Evolutionary conservation across 2,329 filamentous ascomycete species (phyloP).

Genomic region (Aspergillus fijiensis): DNA sequence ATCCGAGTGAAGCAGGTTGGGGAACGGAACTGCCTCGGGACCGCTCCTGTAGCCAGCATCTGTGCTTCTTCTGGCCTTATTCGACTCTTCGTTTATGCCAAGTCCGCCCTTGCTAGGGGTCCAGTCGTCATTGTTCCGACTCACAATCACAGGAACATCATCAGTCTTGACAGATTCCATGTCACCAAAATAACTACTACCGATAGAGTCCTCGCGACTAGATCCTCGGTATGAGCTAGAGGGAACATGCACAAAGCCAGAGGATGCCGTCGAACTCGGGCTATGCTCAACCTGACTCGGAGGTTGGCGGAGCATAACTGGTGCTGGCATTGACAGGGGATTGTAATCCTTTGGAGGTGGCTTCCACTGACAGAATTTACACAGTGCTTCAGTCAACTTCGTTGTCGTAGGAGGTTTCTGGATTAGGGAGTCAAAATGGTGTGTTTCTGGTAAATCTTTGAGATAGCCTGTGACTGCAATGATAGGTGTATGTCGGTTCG

Average conservation of each 20-base stretch:
- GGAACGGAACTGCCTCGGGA: constrained; percentile 44
- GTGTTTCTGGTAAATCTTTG: constrained; percentile 92
- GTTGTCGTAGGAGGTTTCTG: constrained; percentile 94
- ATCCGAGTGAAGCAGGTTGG: constrained; percentile 58
- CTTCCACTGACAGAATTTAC: constrained; percentile 90
- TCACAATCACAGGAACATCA: constrained; percentile 73
- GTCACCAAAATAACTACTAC: constrained; percentile 79
- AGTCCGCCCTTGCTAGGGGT: constrained; percentile 65
- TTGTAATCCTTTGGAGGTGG: constrained; percentile 63
- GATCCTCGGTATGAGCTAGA: constrained; percentile 75
- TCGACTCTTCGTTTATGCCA: constrained; percentile 67
- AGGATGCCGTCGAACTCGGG: constrained; percentile 76
- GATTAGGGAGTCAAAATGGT: constrained; percentile 93
- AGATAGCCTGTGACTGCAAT: constrained; percentile 96
- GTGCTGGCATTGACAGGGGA: constrained; percentile 56
- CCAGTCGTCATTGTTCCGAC: constrained; percentile 76
- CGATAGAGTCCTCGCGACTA: constrained; percentile 84
- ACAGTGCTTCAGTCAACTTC: constrained; percentile 85
- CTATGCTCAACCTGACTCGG: constrained; percentile 71
- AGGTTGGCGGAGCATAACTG: constrained; percentile 64
- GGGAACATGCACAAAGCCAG: constrained; percentile 66
- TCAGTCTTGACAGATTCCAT: constrained; percentile 75
- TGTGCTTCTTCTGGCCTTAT: constrained; percentile 19
- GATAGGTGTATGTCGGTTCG: constrained; percentile 91
- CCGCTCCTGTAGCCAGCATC: constrained; percentile 21